Conservation (phyloP, 257 asterid species). For the Gentiana macrophylla region DNA sequence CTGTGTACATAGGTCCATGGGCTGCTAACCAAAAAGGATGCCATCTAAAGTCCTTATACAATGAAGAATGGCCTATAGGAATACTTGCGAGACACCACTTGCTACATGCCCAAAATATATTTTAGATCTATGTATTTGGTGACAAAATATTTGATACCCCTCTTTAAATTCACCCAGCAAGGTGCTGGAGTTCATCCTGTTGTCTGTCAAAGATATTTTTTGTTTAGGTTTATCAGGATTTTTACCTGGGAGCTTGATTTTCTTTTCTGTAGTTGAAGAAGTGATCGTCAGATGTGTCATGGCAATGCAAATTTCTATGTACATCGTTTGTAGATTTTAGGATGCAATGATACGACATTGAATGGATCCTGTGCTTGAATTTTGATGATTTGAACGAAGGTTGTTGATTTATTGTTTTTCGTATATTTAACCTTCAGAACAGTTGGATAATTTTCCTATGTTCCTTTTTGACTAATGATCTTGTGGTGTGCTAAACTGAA, state of each 20-base stretch:
- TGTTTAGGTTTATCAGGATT: background rate
- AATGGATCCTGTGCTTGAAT: background rate
- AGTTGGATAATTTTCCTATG: constrained; percentile 1
- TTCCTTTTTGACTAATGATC: background rate
- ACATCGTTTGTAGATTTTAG: background rate
- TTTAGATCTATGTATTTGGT: constrained; percentile 2
- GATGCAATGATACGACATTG: background rate
- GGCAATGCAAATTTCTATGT: no score
- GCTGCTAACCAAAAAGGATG: constrained; percentile 30
- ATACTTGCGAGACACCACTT: constrained; percentile 13
- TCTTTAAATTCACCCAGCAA: background rate
- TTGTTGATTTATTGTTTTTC: background rate
- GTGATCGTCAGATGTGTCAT: no score
- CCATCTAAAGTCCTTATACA: constrained; percentile 22
- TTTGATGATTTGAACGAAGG: background rate
- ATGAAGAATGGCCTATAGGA: constrained; percentile 30
- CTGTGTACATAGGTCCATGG: constrained; percentile 20
- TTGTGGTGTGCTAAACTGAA: background rate
- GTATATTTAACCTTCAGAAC: background rate
- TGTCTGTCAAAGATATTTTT: background rate
- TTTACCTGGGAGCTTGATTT: background rate
- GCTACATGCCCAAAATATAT: constrained; percentile 7
- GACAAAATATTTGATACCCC: background rate
- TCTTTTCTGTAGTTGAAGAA: background rate
- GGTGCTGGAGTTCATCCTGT: constrained; percentile 1